Conservation (phyloP, 345 rosid species). For the Lumnitzera littorea region DNA sequence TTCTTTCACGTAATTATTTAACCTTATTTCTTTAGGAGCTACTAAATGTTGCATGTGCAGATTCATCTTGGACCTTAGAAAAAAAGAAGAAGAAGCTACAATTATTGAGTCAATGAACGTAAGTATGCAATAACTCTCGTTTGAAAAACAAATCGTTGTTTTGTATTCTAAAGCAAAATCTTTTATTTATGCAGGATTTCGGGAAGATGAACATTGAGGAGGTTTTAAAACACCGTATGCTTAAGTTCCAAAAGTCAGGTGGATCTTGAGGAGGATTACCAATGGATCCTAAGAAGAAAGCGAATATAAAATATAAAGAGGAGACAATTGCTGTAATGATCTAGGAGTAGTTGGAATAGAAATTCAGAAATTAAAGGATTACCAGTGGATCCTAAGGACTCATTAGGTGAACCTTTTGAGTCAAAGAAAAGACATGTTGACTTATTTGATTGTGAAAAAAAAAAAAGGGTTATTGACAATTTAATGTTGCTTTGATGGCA, state of each 20-base stretch:
- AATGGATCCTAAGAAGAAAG: conserved; percentile 51
- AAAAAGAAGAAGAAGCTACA: conserved; percentile 39
- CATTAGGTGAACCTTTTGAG: conserved; percentile 45
- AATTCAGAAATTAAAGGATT: conserved; percentile 57
- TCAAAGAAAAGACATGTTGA: neutral
- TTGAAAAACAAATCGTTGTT: conserved; percentile 4
- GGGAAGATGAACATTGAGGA: conserved; percentile 50
- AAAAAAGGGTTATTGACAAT: too few species aligned
- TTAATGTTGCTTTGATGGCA: too few species aligned
- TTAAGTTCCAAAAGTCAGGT: conserved; percentile 80
- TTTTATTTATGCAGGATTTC: conserved; percentile 52
- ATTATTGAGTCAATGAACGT: conserved; percentile 3
- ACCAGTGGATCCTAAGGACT: conserved; percentile 56
- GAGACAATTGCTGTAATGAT: conserved; percentile 22
- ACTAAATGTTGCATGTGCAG: conserved; percentile 87
- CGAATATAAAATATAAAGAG: conserved; percentile 70
- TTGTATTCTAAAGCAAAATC: conserved; percentile 6
- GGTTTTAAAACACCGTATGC: conserved; percentile 62
- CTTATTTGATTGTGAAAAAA: too few species aligned
- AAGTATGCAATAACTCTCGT: conserved; percentile 24
- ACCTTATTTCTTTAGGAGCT: conserved; percentile 55
- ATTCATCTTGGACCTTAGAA: conserved; percentile 82
- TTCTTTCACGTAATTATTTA: conserved; percentile 7
- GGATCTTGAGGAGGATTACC: conserved; percentile 57
- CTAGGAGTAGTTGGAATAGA: conserved; percentile 45